Evolutionary conservation across 768 basidiomycete genomes (phyloP), one percentile per base, ranked within the genome.

Genomic region (Lyophyllum semitale): DNA sequence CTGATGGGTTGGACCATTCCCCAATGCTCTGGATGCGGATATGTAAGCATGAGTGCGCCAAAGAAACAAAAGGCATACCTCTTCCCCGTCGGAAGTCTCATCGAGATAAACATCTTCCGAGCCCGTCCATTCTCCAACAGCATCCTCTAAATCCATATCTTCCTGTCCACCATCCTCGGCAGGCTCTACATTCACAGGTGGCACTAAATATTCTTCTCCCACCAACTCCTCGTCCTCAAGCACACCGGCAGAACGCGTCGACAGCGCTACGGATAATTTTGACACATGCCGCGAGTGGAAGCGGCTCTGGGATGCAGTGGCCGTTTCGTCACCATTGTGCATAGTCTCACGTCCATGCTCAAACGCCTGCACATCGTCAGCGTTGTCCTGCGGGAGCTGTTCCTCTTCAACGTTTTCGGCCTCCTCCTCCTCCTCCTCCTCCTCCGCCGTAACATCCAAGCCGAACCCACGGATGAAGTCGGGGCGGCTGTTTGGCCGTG

Each of bases 1-100:
- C 92, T 23, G 92, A 94, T 17, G 92, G 92, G 64, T 94, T 94
- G 22, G 92, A 94, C 82, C 83, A 94, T 72, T 94, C 91, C 25
- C 90, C 91, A 46, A 91, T 87, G 61, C 89, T 92, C 86, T 91
- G 75, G 60, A 57, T 48, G 26, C 44, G 18, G 40, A 42, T 25
- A 26, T 71, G 29, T 58, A 18, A 53, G 55, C 50, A 53, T 27
- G 53, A 58, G 30, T 38, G 26, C 56, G 47, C 44, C 30, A 53
- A 27, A 29, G 33, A 50, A 58, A 46, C 40, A 54, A 59, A 27
- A 45, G 48, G 66, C 78, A 50, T 61, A 91, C 91, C 76, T 89
- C 86, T 60, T 89, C 86, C 22, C 53, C 58, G 33, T 89, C 88
- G 25, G 87, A 85, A 33, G 72, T 73, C 50, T 83, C 82, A 12